Conservation (phyloP, 192 early-diverging fungal genomes). For the Backusella parvicylindrica region DNA sequence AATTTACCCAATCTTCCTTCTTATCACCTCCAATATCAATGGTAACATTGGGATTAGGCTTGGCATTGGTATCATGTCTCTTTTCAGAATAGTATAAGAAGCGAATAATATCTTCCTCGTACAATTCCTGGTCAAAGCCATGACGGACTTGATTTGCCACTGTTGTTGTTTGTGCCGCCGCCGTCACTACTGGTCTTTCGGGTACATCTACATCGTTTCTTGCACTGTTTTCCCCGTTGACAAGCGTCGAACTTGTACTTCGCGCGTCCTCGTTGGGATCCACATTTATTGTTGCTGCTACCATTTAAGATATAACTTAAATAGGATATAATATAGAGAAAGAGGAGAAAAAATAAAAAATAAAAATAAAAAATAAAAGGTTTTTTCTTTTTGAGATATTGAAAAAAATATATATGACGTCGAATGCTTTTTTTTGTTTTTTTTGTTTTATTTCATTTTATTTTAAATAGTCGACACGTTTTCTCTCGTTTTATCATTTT, state of each 20-base stretch:
- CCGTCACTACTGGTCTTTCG: conserved; percentile 24
- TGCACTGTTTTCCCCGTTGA: conserved; percentile 36
- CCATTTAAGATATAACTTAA: conserved; percentile 1
- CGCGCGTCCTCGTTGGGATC: conserved; percentile 44
- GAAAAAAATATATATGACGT: neutral
- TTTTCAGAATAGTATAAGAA: conserved; percentile 57
- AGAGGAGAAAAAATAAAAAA: neutral
- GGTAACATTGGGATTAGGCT: neutral
- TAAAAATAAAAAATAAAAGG: neutral
- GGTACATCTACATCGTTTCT: conserved; percentile 32
- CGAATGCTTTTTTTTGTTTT: neutral
- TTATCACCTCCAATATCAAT: neutral
- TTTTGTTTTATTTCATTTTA: neutral
- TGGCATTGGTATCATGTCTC: conserved; percentile 46
- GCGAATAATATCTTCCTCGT: conserved; percentile 46
- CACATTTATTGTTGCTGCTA: neutral
- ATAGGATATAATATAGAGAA: neutral
- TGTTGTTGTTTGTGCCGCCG: neutral
- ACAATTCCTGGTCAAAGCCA: conserved; percentile 48
- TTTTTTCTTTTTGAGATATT: neutral
- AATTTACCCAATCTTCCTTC: conserved; percentile 46
- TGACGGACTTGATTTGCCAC: conserved; percentile 30
- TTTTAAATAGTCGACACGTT: neutral
- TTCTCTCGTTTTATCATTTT: neutral
- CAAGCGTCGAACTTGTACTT: conserved; percentile 53